Evolutionary conservation across 2,329 filamentous ascomycete species (phyloP), one percentile per base, ranked within the genome.

Genomic region (Cercospora beticola): DNA sequence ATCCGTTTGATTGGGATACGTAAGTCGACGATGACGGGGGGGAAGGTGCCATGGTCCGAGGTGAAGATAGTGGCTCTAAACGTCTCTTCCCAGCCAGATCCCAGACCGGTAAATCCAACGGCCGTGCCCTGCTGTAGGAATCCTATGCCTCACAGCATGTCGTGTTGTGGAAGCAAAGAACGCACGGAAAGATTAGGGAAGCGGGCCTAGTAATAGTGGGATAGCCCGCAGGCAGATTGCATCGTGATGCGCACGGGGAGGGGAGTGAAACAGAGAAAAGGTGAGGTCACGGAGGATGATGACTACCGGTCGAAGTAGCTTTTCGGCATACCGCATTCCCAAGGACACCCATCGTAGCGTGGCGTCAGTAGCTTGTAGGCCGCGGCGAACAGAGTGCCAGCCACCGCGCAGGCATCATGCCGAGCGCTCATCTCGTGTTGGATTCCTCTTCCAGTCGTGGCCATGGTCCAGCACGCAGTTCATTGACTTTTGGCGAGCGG

Each of bases 201-300:
- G 46, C 9, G 21, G 46, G 46, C 10, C 21, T 14, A 26, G 18
- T 52, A 52, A 52, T 52, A 52, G 12, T 52, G 46, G 5, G 16
- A 21, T 16, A 58, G 54, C 30, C 10, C 16, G 23, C 26, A 12
- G 26, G 23, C 54, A 30, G 28, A 36, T 43, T 33, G 62, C 62
- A 31, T 36, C 52, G 49, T 40, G 31, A 58, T 52, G 62, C 49
- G 62, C 30, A 31, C n/a, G 52, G 26, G 23, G 14, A 58, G 23
- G 43, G 26, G 61, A 10, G 28, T 40, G 23, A 28, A 57, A 31
- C 28, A 64, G 62, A 31, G 62, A 26, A 56, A 56, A 64, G 26
- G 61, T 63, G 26, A 63, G 43, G 61, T 52, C 36, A 54, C 43
- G 61, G 26, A 63, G 61, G 43, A 63, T 63, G 59, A 52, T 52